A percentile compares a stretch with the other conserved stretches of the same genome.
These are phyloP conservation scores for Oenanthe javanica DNA, from an alignment of 140 eudicot species.

Conservation along the genomic window DNA sequence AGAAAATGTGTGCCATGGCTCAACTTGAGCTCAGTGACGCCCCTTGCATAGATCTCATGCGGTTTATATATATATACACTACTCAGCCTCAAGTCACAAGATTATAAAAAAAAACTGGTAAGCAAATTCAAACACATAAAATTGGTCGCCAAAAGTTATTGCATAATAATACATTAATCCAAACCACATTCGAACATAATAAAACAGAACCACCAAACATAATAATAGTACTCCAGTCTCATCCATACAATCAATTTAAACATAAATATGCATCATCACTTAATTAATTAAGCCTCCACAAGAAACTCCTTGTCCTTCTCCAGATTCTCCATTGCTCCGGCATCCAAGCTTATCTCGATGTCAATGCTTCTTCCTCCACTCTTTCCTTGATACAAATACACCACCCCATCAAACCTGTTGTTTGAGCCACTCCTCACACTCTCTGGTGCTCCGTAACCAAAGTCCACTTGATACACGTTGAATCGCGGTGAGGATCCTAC, in stretches of 20 bases:
- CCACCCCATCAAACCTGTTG: slow-evolving; percentile 93
- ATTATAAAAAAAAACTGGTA: too few relatives aligned
- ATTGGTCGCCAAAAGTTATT: neutral
- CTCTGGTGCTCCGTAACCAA: slow-evolving; percentile 88
- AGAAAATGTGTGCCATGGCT: too few relatives aligned
- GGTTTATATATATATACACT: too few relatives aligned
- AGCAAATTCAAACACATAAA: neutral
- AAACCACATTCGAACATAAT: neutral
- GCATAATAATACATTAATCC: neutral
- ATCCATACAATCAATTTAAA: neutral
- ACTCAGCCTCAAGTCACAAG: neutral
- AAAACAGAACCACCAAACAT: neutral
- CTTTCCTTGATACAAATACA: slow-evolving; percentile 76
- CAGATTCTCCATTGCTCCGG: slow-evolving; percentile 71
- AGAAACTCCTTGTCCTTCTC: slow-evolving; percentile 81
- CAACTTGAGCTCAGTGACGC: too few relatives aligned
- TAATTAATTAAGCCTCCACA: slow-evolving; percentile 22
- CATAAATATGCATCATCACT: neutral
- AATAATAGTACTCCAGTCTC: neutral
- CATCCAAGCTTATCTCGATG: slow-evolving; percentile 93
- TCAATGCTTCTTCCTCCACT: slow-evolving; percentile 81
- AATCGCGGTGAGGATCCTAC: slow-evolving; percentile 96
- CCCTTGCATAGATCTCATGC: too few relatives aligned
- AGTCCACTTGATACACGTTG: slow-evolving; percentile 88
- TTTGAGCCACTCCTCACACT: slow-evolving; percentile 82